Conservation (phyloP, 345 rosid species). For the Ricinus communis region DNA sequence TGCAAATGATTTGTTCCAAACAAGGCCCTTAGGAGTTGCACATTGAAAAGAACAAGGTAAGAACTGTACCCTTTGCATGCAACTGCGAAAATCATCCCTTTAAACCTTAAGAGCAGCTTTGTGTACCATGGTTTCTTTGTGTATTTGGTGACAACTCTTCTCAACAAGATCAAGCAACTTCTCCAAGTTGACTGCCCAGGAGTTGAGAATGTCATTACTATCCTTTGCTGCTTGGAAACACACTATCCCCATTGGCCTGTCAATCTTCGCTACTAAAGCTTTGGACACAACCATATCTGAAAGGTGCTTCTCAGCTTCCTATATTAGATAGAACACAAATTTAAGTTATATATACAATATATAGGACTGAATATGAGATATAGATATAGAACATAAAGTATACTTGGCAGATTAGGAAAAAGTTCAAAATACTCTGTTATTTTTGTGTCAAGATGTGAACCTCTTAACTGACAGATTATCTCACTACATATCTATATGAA, state of each 20-base stretch:
- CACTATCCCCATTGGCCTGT: conserved; percentile 76
- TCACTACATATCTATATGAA: background rate
- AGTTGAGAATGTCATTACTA: conserved; percentile 88
- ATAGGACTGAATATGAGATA: background rate
- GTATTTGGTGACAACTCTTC: conserved; percentile 95
- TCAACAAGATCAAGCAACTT: conserved; percentile 92
- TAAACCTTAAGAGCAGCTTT: conserved; percentile 72
- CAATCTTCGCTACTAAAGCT: conserved; percentile 87
- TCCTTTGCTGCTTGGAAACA: conserved; percentile 78
- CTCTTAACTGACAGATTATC: background rate
- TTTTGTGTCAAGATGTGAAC: background rate
- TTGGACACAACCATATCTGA: conserved; percentile 99
- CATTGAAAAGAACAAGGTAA: background rate
- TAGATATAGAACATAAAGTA: background rate
- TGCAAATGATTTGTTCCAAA: too few relatives aligned
- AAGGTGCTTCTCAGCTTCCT: conserved; percentile 96
- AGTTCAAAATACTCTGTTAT: background rate
- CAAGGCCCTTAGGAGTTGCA: background rate
- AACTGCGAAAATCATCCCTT: conserved; percentile 21
- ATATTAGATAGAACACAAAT: conserved; percentile 15
- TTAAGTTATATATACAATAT: background rate
- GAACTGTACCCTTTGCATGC: conserved; percentile 23
- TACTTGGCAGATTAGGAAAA: background rate
- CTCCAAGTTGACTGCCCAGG: conserved; percentile 92
- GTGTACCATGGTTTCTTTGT: conserved; percentile 94